Percentiles rank a stretch among this genome's conserved stretches.
Evolutionary conservation across 306 rosid species (phyloP).

Genomic region (Acacia crassicarpa): DNA sequence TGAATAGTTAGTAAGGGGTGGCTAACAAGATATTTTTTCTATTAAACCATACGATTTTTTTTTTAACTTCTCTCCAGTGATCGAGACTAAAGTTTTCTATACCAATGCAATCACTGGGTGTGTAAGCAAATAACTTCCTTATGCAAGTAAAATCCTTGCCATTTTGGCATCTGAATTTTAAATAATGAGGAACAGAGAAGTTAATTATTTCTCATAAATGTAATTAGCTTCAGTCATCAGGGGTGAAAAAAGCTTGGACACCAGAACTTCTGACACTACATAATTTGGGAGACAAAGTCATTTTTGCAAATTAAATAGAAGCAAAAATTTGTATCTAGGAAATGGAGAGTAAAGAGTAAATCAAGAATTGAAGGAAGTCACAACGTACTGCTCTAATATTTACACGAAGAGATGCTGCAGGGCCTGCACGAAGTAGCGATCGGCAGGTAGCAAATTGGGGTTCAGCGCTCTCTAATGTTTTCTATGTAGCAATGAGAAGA

Average conservation of each 20-base stretch:
- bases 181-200: background rate
- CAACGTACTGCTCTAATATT: slow-evolving; percentile 83
- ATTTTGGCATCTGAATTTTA: background rate
- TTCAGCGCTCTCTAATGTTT: slow-evolving; percentile 59
- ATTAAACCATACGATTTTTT: background rate
- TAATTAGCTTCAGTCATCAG: slow-evolving; percentile 12
- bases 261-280: background rate
- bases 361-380: slow-evolving; percentile 21
- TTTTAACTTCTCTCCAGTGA: background rate
- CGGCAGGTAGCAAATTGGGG: slow-evolving; percentile 75
- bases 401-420: slow-evolving; percentile 84
- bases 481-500: slow-evolving; percentile 44
- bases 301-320: slow-evolving; percentile 10
- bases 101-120: background rate
- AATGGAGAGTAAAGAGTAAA: slow-evolving; percentile 7
- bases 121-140: background rate
- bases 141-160: slow-evolving; percentile 3
- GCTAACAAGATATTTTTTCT: background rate
- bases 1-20: background rate
- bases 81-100: background rate
- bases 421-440: slow-evolving; percentile 83
- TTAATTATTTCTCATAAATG: slow-evolving; percentile 17
- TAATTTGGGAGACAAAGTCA: background rate
- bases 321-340: slow-evolving; percentile 2
- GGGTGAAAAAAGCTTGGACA: background rate